These are phyloP conservation scores for Stagonosporopsis tanaceti DNA, from an alignment of 2,329 filamentous ascomycete species.

Conservation along the genomic window DNA sequence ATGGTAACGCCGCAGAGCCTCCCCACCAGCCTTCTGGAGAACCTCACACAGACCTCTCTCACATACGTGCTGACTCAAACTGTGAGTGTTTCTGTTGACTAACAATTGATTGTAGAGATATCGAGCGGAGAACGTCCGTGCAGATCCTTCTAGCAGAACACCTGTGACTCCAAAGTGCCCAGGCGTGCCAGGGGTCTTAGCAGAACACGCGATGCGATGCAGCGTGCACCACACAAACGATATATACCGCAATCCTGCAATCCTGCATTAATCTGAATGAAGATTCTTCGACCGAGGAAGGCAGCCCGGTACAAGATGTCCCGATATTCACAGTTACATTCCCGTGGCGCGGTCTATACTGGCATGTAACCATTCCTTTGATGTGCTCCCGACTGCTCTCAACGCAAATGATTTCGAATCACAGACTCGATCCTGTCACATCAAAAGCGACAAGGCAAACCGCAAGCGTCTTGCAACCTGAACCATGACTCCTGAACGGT, in stretches of 20 bases:
- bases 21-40: slow-evolving; percentile 3
- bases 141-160: slow-evolving; percentile 1
- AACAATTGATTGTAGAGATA: slow-evolving; percentile 24
- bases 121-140: slow-evolving; percentile 2
- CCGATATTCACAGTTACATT: not conserved
- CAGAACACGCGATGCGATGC: not conserved
- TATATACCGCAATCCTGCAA: slow-evolving; percentile 4
- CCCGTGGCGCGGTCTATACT: not conserved
- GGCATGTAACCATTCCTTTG: slow-evolving; percentile 8
- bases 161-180: slow-evolving; percentile 1
- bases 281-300: not conserved
- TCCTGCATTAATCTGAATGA: not conserved
- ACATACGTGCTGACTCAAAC: slow-evolving; percentile 20
- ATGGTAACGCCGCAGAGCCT: slow-evolving; percentile 2
- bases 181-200: not conserved
- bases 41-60: slow-evolving; percentile 23
- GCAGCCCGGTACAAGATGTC: not conserved
- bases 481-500: not conserved
- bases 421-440: not conserved
- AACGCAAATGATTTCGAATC: not conserved
- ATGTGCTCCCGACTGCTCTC: not conserved
- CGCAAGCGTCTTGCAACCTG: slow-evolving; percentile 7
- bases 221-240: not conserved
- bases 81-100: slow-evolving; percentile 26
- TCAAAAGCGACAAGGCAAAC: not conserved